Evolutionary conservation across 169 alveolate species (phyloP), one percentile per base, ranked within the genome.

Genomic region (Besnoitia besnoiti): DNA sequence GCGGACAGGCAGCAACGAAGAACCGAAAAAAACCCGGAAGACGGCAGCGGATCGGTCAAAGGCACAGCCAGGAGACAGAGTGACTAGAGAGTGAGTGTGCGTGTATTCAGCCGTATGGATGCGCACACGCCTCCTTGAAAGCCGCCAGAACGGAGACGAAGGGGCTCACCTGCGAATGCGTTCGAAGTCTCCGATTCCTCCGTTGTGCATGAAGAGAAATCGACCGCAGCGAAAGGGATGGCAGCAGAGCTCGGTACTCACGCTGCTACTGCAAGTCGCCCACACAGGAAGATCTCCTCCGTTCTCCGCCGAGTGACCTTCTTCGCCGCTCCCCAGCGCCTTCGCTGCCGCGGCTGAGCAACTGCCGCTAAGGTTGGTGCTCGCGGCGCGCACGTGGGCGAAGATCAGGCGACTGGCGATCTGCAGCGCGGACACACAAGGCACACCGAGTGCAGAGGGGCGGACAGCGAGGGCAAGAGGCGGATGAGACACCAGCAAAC

Each of bases 191-290:
- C 92, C 94, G 62, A 92, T 85, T 59, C 37, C 27, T 44, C 94
- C 94, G 47, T 92, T 92, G 61, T 92, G 94, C 94, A 92, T 92
- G 89, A 92, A 92, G 46, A 92, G 89, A 37, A 76, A 92, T 0
- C 94, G 92, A 59, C 94, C 94, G 35, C 90, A 92, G 76, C 90
- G 92, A 59, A 92, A 92, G 27, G 94, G 94, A 35, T 92, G 94
- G 92, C 94, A 92, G 61, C 89, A 85, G 44, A 87, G 92, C 79
- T 92, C 94, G 46, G 94, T 92, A 73, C 92, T 73, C 67, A 85
- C 92, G 47, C 94, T 79, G 85, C 92, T 85, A 75, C 84, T 90
- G 47, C 84, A 88, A 19, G 84, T 62, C 47, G 93, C 90, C 93
- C 93, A 90, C 24, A 79, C 50, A 39, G 93, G 93, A 55, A 61